Conservation (phyloP, 441 rosid genomes). For the Viola pubescens region DNA sequence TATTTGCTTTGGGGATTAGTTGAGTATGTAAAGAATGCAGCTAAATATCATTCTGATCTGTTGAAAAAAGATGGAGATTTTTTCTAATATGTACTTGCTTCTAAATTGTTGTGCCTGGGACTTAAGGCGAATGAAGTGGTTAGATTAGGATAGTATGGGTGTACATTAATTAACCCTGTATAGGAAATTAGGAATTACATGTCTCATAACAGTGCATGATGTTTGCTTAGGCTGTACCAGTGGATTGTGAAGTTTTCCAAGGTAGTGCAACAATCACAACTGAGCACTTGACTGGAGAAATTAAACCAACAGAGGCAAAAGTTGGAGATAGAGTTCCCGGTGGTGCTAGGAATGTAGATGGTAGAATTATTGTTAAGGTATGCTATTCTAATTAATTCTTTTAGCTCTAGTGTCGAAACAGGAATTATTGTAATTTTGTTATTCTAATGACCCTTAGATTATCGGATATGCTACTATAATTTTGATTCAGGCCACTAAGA, state of each 20-base stretch:
- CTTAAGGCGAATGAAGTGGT: no score
- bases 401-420: conserved; percentile 2
- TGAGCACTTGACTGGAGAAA: conserved; percentile 96
- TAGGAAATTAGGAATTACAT: conserved; percentile 1
- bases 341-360: conserved; percentile 96
- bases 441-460: neutral
- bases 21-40: neutral
- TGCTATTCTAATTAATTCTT: conserved; percentile 15
- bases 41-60: neutral
- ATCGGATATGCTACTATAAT: conserved; percentile 11
- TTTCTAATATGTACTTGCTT: no score
- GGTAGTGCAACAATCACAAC: conserved; percentile 87
- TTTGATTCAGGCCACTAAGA: conserved; percentile 57
- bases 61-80: neutral
- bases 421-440: neutral
- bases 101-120: no score
- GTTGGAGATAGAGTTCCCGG: conserved; percentile 88
- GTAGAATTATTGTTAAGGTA: conserved; percentile 93
- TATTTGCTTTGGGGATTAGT: neutral
- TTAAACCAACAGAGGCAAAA: conserved; percentile 82
- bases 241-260: conserved; percentile 86
- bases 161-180: neutral
- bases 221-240: conserved; percentile 68
- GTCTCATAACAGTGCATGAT: conserved; percentile 17
- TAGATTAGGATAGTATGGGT: no score